Conservation (phyloP, 2,329 filamentous ascomycete species). For the Neofusicoccum kwambonambiense region DNA sequence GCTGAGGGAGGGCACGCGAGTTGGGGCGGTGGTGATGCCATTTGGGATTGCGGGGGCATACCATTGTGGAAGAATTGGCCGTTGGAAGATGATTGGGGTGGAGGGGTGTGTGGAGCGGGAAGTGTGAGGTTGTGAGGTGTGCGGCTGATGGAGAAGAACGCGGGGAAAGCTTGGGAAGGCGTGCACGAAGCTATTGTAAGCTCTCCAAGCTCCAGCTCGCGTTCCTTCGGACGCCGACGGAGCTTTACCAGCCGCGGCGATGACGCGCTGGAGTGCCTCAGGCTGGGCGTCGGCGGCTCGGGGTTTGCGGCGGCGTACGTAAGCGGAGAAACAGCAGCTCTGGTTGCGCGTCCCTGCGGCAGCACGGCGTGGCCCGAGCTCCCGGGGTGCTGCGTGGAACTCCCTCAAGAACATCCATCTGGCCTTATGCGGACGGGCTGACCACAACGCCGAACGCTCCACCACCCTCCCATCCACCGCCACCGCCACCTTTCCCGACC, state of each 20-base stretch:
- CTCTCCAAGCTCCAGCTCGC: background rate
- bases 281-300: background rate
- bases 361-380: constrained; percentile 12
- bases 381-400: background rate
- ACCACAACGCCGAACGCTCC: background rate
- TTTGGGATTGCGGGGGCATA: background rate
- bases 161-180: background rate
- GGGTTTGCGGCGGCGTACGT: background rate
- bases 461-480: constrained; percentile 4
- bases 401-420: constrained; percentile 7
- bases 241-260: background rate
- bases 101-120: background rate
- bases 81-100: background rate
- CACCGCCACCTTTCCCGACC: background rate
- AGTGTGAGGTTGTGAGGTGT: background rate
- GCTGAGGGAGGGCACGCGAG: background rate
- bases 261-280: background rate
- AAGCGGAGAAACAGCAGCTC: background rate
- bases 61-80: background rate
- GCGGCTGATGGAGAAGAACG: background rate
- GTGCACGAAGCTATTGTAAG: background rate
- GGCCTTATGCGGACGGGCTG: constrained; percentile 9
- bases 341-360: constrained; percentile 12
- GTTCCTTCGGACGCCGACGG: background rate
- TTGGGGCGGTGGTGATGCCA: background rate